Evolutionary conservation across 805 yeast genomes (phyloP), one percentile per base, ranked within the genome.

Genomic region (Ogataea zsoltii): DNA sequence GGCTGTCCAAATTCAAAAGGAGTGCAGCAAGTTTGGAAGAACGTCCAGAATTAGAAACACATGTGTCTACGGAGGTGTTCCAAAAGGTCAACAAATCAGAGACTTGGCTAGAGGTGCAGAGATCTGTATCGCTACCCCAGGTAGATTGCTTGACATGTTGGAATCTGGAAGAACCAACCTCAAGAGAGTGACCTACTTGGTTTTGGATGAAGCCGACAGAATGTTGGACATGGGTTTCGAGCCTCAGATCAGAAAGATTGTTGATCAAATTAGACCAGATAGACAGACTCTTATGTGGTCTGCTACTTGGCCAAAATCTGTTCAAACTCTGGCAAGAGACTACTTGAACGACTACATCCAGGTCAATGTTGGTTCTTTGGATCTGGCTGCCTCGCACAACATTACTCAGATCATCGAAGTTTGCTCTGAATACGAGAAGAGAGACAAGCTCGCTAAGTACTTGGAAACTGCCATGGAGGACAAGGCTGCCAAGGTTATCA

Each of bases 171-270:
- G 87, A 76, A 94, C 98, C 49, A 94, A 92, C 74, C 79, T 94
- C 63, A 84, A 88, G 69, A 88, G 98, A 76, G 97, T 94, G 53
- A 94, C 98, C 43, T 94, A 94, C 73, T 79, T 94, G 68, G 98
- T 94, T 52, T 79, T 94, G 62, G 99, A 94, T 72, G 99, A 94
- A 81, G 99, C 99, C 63, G 99, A 94, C 74, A 88, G 99, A 79
- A 94, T 94, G 99, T 82, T 94, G 74, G 99, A 94, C 77, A 94
- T 94, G 99, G 99, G 99, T 70, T 94, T 94, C 70, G 99, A 94
- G 78, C 98, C 98, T 58, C 98, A 92, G 80, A 94, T 94, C 71
- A 85, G 99, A 79, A 92, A 92, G 75, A 94, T 94, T 70, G 92
- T 94, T 57, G 73, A 69, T 53, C 98, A 92, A 79, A 94, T 94